Evolutionary conservation across 768 basidiomycete genomes (phyloP), one percentile per base, ranked within the genome.

Genomic region (Neoboletus subvelutipes): DNA sequence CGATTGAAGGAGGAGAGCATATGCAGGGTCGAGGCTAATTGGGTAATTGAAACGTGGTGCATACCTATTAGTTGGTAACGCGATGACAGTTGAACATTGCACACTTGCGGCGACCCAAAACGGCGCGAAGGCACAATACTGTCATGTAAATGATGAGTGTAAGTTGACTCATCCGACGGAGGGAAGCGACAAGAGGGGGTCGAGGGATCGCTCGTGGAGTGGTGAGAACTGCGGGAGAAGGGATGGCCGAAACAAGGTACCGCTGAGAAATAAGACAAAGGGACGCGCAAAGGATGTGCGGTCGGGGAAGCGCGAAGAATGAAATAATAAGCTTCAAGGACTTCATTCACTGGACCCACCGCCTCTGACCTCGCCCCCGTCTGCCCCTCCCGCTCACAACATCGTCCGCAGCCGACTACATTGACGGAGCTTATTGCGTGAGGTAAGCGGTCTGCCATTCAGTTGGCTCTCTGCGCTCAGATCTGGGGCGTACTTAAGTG

Each of bases 381-480:
- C 28, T 18, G 18, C 28, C 24, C 24, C 24, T 18, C 40, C 12
- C 36, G 22, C 41, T 15, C 41, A 8, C 17, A 29, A 29, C 17
- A 18, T 28, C 28, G 24, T 45, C 45, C 28, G 28, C 18, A n/a
- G 18, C 28, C 26, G 18, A 45, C 10, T 18, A 18, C 43, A 26
- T 28, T 45, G 18, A 52, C 59, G 54, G 56, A 45, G 51, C 36
- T 50, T 43, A 9, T 52, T 28, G 24, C 15, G 28, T 64, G 63
- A 64, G 63, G 63, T 64, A 64, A 64, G 58, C 56, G 43, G 41
- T 13, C 28, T 24, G 34, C 47, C 26, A 43, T 40, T 40, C 37
- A 29, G 18, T n/a, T 11, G 31, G 13, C 9, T 33, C 26, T 31
- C 20, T 17, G 20, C 7, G 20, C 15, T 49, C 55, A 62, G 48